These are phyloP conservation scores for Phyllachora maydis DNA, from an alignment of 2,329 filamentous ascomycete genomes.

Conservation along the genomic window DNA sequence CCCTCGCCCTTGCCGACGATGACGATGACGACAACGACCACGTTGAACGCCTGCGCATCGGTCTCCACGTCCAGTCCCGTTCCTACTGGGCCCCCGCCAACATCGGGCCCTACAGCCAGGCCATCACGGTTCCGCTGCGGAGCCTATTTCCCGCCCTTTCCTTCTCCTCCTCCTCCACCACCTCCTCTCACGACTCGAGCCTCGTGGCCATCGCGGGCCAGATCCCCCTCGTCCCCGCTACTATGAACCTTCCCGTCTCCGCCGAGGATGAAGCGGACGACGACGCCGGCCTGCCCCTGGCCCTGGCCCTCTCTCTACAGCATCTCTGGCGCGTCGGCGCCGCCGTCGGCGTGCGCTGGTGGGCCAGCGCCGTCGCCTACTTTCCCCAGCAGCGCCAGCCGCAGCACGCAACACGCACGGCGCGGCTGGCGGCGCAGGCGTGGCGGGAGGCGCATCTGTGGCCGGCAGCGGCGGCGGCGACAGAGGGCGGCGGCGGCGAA, in stretches of 20 bases:
- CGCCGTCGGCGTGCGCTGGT: constrained; percentile 52
- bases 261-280: too few species aligned
- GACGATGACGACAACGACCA: too few species aligned
- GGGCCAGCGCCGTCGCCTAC: constrained; percentile 58
- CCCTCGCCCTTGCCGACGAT: too few species aligned
- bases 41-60: constrained; percentile 25
- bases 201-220: constrained; percentile 63
- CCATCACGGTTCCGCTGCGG: constrained; percentile 31
- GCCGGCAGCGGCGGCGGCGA: constrained; percentile 6
- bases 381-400: too few species aligned
- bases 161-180: too few species aligned
- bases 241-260: constrained; percentile 40
- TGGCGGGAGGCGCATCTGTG: constrained; percentile 25
- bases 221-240: constrained; percentile 67
- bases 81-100: constrained; percentile 98
- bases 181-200: constrained; percentile 10
- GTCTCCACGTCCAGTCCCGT: constrained; percentile 75
- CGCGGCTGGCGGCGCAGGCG: constrained; percentile 18
- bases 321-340: constrained; percentile 71
- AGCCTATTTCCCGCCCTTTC: constrained; percentile 3
- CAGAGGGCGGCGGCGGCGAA: constrained; percentile 17
- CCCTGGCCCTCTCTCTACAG: constrained; percentile 59
- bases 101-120: constrained; percentile 92
- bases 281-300: constrained; percentile 28
- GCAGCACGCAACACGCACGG: constrained; percentile 13